These are phyloP conservation scores for Tulasnella sp. DNA, from an alignment of 768 basidiomycete species.

Conservation along the genomic window DNA sequence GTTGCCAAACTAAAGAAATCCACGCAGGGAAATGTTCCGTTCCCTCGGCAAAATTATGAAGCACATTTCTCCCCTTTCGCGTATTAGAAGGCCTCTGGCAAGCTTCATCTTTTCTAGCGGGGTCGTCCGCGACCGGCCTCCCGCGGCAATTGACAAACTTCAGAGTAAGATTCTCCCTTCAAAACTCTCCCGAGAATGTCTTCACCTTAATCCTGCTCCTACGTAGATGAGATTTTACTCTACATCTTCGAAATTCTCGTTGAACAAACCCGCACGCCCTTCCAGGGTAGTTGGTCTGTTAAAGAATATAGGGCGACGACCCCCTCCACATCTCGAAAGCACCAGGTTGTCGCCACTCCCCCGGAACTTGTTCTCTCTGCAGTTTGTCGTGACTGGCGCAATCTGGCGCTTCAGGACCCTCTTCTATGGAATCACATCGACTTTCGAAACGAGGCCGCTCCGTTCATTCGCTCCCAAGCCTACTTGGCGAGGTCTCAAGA, in stretches of 20 bases:
- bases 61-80: not conserved
- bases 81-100: not conserved
- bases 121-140: not conserved
- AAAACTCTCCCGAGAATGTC: not conserved
- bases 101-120: not conserved
- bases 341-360: not conserved
- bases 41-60: not conserved
- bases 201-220: not conserved
- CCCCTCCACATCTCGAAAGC: not conserved
- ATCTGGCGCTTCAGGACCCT: not conserved
- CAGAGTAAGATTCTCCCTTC: not conserved
- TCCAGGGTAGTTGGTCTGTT: not conserved
- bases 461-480: not conserved
- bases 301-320: not conserved
- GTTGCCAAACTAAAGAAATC: not conserved
- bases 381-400: not conserved
- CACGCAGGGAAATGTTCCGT: not conserved
- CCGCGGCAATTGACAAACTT: not conserved
- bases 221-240: not conserved
- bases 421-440: not conserved
- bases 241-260: not conserved
- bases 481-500: not conserved
- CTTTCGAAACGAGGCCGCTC: not conserved
- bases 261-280: not conserved
- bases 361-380: not conserved